Conservation (phyloP, 2,329 filamentous ascomycete species). For the Claviceps monticola region DNA sequence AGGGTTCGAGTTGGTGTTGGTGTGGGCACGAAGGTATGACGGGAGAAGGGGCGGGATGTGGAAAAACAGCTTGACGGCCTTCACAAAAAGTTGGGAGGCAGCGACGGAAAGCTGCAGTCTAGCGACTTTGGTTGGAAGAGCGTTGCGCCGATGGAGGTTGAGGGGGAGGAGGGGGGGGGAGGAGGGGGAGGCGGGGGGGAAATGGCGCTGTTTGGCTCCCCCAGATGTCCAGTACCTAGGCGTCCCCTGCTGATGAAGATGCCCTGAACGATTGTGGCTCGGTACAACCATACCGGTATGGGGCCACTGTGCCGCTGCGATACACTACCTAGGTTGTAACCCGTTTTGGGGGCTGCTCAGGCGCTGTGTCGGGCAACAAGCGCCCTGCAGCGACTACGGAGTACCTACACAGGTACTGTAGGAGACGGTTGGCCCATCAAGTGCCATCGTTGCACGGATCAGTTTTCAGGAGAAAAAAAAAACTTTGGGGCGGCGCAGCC, state of each 20-base stretch:
- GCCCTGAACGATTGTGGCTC: too few species aligned
- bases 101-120: not conserved
- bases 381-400: not conserved
- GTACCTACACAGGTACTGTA: too few species aligned
- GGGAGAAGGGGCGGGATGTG: not conserved
- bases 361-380: not conserved
- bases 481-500: constrained; percentile 10
- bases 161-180: not conserved
- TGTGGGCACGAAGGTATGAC: not conserved
- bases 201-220: too few species aligned
- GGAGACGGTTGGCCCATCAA: not conserved
- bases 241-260: too few species aligned
- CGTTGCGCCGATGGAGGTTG: not conserved
- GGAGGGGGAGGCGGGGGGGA: not conserved
- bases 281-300: too few species aligned
- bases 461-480: constrained; percentile 1
- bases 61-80: constrained; percentile 3
- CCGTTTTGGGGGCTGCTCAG: not conserved
- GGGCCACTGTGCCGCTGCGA: too few species aligned
- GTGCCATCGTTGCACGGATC: not conserved
- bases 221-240: too few species aligned
- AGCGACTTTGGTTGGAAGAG: not conserved
- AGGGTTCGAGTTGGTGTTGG: not conserved
- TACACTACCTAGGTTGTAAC: too few species aligned
- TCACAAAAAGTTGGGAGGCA: constrained; percentile 1